Evolutionary conservation across 2,329 filamentous ascomycete species (phyloP).

Genomic region (Colletotrichum tropicicola): DNA sequence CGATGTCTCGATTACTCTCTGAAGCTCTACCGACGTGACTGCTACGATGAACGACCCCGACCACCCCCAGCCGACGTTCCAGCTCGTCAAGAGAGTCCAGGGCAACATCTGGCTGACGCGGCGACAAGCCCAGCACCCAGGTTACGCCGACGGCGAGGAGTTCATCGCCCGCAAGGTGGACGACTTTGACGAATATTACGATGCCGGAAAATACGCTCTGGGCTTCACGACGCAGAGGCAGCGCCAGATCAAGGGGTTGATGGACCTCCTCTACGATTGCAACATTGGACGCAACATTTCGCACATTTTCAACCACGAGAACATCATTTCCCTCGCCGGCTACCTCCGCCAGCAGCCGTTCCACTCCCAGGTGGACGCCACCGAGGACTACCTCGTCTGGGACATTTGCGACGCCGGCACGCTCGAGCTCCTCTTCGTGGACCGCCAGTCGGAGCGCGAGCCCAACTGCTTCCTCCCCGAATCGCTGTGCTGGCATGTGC

Average conservation of each 20-base stretch:
- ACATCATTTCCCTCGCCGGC: conserved; percentile 55
- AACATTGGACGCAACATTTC: conserved; percentile 41
- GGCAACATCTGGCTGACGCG: conserved; percentile 43
- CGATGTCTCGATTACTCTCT: no score
- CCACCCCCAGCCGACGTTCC: conserved; percentile 33
- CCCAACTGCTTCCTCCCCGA: conserved; percentile 54
- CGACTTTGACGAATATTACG: conserved; percentile 28
- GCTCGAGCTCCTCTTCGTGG: conserved; percentile 50
- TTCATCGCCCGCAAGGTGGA: conserved; percentile 43
- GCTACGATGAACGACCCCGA: conserved; percentile 8
- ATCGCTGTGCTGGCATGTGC: conserved; percentile 64
- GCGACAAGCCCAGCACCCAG: conserved; percentile 34
- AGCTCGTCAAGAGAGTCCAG: conserved; percentile 39
- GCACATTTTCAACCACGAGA: conserved; percentile 57
- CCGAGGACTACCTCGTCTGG: conserved; percentile 52
- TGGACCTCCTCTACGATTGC: conserved; percentile 37
- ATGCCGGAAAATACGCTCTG: conserved; percentile 1
- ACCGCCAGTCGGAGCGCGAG: conserved; percentile 33
- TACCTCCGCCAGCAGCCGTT: conserved; percentile 38
- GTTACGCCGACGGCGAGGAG: conserved; percentile 34
- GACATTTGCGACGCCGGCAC: conserved; percentile 63
- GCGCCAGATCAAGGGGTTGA: conserved; percentile 34
- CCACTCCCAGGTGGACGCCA: conserved; percentile 29
- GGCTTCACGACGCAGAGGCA: conserved; percentile 31
- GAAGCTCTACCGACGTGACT: no score